Evolutionary conservation across 1,284 basidiomycete genomes (phyloP), one percentile per base, ranked within the genome.

Genomic region (Porogramme epimiltina): DNA sequence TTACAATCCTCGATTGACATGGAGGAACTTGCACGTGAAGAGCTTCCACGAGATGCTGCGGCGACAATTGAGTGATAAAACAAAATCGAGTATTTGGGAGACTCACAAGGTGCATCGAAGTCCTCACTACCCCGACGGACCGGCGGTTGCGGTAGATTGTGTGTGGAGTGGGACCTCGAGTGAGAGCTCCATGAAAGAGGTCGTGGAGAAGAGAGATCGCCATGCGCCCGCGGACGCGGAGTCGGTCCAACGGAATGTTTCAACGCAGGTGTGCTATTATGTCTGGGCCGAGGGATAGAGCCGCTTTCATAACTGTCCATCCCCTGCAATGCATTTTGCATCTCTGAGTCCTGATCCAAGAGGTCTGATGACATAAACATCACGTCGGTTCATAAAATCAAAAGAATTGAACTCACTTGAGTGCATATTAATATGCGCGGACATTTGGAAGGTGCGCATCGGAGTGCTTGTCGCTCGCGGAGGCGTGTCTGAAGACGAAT

Each of bases 261-360:
- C 25, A 54, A 41, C 6, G 49, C 49, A 10, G 65, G 34, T 11
- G 61, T 45, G 51, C 56, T 31, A 43, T 47, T 25, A 28, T 47
- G 20, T 23, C 46, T 48, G 16, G 48, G 46, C 20, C 38, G 39
- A 2, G 51, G 42, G 1, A 52, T 20, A 5, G 60, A 70, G 38
- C 72, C 71, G 20, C 67, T 69, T 26, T 77, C 79, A 57, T 71
- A 79, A 58, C 76, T 83, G 44, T 83, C 78, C 47, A 80, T 62
- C 15, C 73, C 79, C 34, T 79, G 74, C 64, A 90, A 79, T n/a
- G 74, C 81, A 43, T 80, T 74, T 49, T 82, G 83, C 87, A 90
- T 89, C 60, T 85, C 84, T 2, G 85, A 86, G 61, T 89, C 84
- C 47, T 81, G 77, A 18, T 87, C 85, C 54, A 90, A 66, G 15